phyloP scores from a whole-genome alignment of 495 filamentous ascomycete species.

The Aspergillus taichungensis region DNA sequence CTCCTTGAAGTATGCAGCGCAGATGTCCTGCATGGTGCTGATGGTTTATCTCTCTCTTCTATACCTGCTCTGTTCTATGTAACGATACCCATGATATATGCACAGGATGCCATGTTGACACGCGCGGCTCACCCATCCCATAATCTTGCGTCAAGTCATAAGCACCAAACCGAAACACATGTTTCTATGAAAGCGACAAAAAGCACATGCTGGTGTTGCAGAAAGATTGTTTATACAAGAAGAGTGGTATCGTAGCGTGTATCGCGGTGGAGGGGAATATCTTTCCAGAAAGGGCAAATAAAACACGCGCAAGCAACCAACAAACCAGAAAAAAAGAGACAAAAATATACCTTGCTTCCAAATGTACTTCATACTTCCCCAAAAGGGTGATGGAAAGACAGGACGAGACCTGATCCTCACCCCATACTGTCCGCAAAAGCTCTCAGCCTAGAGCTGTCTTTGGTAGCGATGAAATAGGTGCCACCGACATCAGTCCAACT shows the following conservation, averaged over 20 bases:
- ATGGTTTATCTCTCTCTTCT: no score
- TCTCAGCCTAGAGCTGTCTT: slow-evolving; percentile 53
- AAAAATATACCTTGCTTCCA: slow-evolving; percentile 11
- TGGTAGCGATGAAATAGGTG: slow-evolving; percentile 79
- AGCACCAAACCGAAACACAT: not conserved
- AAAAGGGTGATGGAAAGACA: not conserved
- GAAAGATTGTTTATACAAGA: slow-evolving; percentile 2
- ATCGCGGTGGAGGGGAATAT: not conserved
- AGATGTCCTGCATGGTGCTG: no score
- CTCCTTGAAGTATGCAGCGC: no score
- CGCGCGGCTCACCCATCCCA: no score
- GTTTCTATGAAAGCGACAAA: not conserved
- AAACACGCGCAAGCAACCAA: not conserved
- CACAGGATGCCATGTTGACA: no score
- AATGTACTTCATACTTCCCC: not conserved
- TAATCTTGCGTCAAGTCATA: no score
- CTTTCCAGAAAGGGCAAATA: not conserved
- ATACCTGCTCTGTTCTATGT: no score
- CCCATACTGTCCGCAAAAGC: slow-evolving; percentile 33
- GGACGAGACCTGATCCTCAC: slow-evolving; percentile 8
- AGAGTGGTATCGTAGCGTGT: slow-evolving; percentile 14
- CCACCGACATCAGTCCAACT: slow-evolving; percentile 86
- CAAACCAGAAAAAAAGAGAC: slow-evolving; percentile 4
- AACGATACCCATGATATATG: no score
- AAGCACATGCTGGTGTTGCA: not conserved